Percentiles rank a stretch among this genome's conserved stretches.
Conservation (phyloP, 2,329 filamentous ascomycete species). For the Chalaropsis thielavioides region DNA sequence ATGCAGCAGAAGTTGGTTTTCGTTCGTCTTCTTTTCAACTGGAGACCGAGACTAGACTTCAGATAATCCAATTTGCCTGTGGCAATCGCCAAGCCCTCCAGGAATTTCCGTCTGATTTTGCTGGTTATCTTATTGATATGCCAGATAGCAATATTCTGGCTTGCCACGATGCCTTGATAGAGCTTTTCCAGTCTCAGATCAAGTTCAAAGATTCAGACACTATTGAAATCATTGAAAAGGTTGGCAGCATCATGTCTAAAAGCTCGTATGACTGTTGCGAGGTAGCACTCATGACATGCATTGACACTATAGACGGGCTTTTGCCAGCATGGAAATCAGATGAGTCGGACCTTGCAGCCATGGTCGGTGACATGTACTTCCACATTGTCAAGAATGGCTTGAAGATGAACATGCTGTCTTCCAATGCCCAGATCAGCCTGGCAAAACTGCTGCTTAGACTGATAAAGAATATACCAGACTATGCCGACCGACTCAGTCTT, state of each 20-base stretch:
- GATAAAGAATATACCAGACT: conserved; percentile 51
- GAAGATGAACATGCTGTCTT: conserved; percentile 53
- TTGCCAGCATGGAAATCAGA: conserved; percentile 48
- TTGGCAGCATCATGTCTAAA: conserved; percentile 38
- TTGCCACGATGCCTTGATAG: conserved; percentile 35
- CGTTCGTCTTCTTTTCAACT: conserved; percentile 1
- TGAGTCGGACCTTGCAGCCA: conserved; percentile 44
- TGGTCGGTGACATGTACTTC: conserved; percentile 61
- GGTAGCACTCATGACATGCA: conserved; percentile 49
- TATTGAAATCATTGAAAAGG: conserved; percentile 33
- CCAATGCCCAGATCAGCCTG: conserved; percentile 51
- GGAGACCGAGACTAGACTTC: conserved; percentile 8
- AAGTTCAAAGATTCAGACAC: conserved; percentile 35
- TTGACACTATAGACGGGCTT: conserved; percentile 53
- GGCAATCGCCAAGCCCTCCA: neutral
- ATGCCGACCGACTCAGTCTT: conserved; percentile 44
- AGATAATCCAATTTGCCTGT: conserved; percentile 2
- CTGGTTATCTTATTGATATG: conserved; percentile 36
- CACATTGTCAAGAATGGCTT: conserved; percentile 59
- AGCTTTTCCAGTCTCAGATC: conserved; percentile 41
- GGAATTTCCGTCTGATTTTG: conserved; percentile 10
- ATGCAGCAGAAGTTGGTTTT: conserved; percentile 2
- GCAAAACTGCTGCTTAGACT: conserved; percentile 55
- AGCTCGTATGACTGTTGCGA: conserved; percentile 60
- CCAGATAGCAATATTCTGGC: conserved; percentile 40